A percentile compares a stretch with the other conserved stretches of the same genome.
Evolutionary conservation across 768 basidiomycete species (phyloP).

Genomic region (Omphalotus guepiniiformis): DNA sequence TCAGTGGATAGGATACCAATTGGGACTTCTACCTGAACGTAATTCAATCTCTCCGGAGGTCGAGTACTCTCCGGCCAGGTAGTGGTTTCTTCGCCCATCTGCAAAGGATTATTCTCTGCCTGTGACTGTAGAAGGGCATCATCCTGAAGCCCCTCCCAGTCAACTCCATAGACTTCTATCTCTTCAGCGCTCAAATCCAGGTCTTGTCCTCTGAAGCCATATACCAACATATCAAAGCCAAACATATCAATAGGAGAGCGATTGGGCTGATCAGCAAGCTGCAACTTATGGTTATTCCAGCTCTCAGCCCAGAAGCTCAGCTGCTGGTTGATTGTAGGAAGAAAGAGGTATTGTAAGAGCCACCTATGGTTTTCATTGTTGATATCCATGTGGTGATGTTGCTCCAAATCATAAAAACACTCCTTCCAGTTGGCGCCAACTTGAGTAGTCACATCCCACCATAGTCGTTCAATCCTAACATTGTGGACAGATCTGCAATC

Average conservation of each 20-base stretch:
- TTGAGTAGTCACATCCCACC: background rate
- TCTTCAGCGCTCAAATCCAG: conserved; percentile 5
- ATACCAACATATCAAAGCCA: conserved; percentile 3
- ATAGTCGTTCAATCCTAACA: conserved; percentile 1
- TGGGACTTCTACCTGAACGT: background rate
- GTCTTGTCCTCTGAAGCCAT: background rate
- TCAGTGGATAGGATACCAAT: background rate
- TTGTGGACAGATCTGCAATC: conserved; percentile 3
- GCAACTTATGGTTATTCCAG: conserved; percentile 4
- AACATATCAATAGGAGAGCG: conserved; percentile 5
- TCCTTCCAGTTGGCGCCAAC: conserved; percentile 17
- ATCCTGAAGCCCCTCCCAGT: conserved; percentile 11
- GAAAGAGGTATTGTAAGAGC: conserved; percentile 23
- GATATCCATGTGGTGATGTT: conserved; percentile 13
- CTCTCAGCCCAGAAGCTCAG: conserved; percentile 2
- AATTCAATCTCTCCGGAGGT: background rate
- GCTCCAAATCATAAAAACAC: conserved; percentile 21
- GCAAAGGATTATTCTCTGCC: background rate
- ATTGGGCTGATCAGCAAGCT: background rate
- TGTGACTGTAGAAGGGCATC: conserved; percentile 7
- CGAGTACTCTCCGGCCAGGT: background rate
- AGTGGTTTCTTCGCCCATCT: background rate
- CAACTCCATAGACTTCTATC: conserved; percentile 13
- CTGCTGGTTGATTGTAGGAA: conserved; percentile 13
- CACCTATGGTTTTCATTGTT: conserved; percentile 14